These are phyloP conservation scores for Cinnamomum micranthum DNA, from an alignment of 164 flowering plant species.

Conservation along the genomic window DNA sequence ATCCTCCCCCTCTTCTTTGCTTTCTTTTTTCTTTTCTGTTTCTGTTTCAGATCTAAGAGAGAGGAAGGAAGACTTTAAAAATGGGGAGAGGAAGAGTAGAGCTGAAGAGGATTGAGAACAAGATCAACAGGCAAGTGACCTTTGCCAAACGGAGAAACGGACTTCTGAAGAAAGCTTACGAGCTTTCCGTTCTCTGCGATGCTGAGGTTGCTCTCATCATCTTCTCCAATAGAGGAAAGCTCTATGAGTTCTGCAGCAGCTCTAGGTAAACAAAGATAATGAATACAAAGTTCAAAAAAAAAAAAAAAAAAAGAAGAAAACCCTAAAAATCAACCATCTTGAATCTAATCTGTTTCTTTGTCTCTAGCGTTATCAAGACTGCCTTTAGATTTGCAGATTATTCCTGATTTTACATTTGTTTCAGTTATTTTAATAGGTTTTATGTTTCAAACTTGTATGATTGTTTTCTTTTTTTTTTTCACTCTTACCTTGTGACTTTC, in stretches of 20 bases:
- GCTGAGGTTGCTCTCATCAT: conserved; percentile 26
- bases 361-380: too few relatives aligned
- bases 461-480: too few relatives aligned
- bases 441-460: too few relatives aligned
- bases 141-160: conserved; percentile 20
- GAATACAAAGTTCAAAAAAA: background rate
- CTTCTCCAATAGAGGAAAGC: conserved; percentile 25
- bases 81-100: conserved; percentile 27
- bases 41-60: background rate
- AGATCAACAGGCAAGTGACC: conserved; percentile 20
- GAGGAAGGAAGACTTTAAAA: background rate
- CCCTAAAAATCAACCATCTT: too few relatives aligned
- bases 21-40: background rate
- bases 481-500: too few relatives aligned
- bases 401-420: too few relatives aligned
- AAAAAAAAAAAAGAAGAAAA: background rate
- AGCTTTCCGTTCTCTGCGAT: conserved; percentile 22
- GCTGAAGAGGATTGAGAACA: conserved; percentile 26
- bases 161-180: conserved; percentile 20
- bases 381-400: too few relatives aligned
- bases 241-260: conserved; percentile 24
- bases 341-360: too few relatives aligned
- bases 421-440: too few relatives aligned
- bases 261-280: conserved; percentile 9
- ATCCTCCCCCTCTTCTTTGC: background rate